Conservation (phyloP, 257 asterid species). For the Solanum ossicruentum region DNA sequence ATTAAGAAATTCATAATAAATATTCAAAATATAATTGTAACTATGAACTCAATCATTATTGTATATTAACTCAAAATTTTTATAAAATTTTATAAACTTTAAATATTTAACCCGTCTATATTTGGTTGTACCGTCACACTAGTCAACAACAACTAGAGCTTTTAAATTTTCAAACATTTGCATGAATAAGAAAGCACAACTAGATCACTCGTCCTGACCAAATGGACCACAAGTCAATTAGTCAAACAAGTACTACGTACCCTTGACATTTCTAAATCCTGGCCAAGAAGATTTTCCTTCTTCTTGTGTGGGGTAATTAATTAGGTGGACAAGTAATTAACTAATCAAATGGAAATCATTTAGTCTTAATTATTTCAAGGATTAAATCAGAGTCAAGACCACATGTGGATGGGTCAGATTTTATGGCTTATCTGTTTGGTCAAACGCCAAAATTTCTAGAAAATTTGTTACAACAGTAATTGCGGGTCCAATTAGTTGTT, state of each 20-base stretch:
- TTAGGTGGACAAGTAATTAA: neutral
- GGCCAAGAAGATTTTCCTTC: neutral
- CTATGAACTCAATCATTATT: neutral
- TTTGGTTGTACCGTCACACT: neutral
- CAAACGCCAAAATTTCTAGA: neutral
- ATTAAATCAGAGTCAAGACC: neutral
- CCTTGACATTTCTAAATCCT: neutral
- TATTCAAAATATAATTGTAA: neutral
- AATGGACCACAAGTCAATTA: neutral
- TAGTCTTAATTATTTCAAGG: neutral
- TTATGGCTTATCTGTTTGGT: neutral
- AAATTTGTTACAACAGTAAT: neutral
- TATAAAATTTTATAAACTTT: neutral
- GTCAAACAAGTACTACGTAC: neutral
- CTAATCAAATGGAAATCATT: neutral
- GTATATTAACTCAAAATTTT: neutral
- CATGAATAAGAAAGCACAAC: neutral
- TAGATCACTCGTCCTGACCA: neutral
- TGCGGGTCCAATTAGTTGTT: neutral
- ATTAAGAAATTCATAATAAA: neutral
- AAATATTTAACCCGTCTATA: neutral
- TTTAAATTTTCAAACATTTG: neutral
- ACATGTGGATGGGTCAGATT: neutral
- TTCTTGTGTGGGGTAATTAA: neutral
- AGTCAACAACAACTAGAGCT: neutral